phyloP scores from a whole-genome alignment of 768 basidiomycete species.

The Mycena alexandri region DNA sequence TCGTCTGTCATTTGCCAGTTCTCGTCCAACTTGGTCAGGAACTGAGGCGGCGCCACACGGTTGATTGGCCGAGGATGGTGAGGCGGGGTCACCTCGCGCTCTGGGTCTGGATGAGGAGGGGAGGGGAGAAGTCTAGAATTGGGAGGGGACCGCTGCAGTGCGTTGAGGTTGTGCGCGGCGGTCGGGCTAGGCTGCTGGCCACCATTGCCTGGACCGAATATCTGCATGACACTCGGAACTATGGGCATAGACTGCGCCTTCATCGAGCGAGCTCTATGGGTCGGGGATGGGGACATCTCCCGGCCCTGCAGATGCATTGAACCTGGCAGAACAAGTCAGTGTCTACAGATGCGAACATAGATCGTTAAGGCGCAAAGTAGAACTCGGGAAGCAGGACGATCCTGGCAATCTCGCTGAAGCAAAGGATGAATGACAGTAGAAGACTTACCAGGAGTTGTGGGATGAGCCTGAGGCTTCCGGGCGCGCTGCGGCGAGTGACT shows the following conservation, averaged over 20 bases:
- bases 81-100: constrained; percentile 47
- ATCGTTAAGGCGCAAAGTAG: constrained; percentile 35
- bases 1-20: constrained; percentile 79
- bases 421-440: constrained; percentile 40
- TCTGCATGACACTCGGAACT: constrained; percentile 68
- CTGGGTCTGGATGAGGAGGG: constrained; percentile 40
- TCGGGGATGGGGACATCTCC: constrained; percentile 65
- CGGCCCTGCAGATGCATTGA: constrained; percentile 57
- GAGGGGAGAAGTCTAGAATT: constrained; percentile 43
- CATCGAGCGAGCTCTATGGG: constrained; percentile 64
- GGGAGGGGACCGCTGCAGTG: constrained; percentile 34
- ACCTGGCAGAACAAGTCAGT: constrained; percentile 47
- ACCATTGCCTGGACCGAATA: constrained; percentile 58
- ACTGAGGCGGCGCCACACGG: constrained; percentile 66
- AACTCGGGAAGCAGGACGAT: constrained; percentile 30
- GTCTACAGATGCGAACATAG: constrained; percentile 40
- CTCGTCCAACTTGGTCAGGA: constrained; percentile 71
- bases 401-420: constrained; percentile 34
- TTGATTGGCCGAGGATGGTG: constrained; percentile 74
- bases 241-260: constrained; percentile 75
- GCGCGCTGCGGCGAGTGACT: constrained; percentile 71
- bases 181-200: constrained; percentile 49
- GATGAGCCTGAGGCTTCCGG: constrained; percentile 65
- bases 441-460: constrained; percentile 62
- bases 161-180: constrained; percentile 32